Evolutionary conservation across 805 yeast genomes (phyloP).

Genomic region (Teunomyces lycoperdinae): DNA sequence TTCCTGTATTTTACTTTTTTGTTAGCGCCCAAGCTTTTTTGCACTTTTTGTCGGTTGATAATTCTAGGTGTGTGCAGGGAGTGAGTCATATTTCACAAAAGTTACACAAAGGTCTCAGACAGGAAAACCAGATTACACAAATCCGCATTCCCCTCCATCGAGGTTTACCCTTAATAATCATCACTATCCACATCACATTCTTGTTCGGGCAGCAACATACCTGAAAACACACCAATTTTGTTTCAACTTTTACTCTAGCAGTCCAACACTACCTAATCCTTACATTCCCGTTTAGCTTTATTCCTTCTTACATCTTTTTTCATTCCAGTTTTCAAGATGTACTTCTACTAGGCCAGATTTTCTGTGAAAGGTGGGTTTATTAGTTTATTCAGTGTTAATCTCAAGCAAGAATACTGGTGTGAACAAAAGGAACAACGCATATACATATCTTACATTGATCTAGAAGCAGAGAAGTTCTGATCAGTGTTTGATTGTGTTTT

Average conservation of each 20-base stretch:
- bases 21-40: neutral
- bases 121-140: conserved; percentile 1
- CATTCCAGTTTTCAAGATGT: neutral
- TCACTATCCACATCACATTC: neutral
- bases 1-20: neutral
- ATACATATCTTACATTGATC: neutral
- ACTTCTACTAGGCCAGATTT: neutral
- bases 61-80: neutral
- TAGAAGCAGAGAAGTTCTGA: conserved; percentile 2
- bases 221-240: neutral
- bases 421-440: neutral
- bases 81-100: conserved; percentile 1
- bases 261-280: neutral
- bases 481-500: neutral
- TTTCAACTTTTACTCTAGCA: neutral
- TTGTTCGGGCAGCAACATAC: neutral
- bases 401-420: neutral
- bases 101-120: neutral
- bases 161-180: neutral
- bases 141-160: conserved; percentile 1
- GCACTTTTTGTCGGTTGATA: neutral
- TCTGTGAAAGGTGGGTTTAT: neutral
- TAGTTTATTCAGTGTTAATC: conserved; percentile 3
- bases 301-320: neutral
- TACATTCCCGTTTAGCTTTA: neutral